Conservation (phyloP, 176 grass and related monocot species). For the Leersia perrieri region DNA sequence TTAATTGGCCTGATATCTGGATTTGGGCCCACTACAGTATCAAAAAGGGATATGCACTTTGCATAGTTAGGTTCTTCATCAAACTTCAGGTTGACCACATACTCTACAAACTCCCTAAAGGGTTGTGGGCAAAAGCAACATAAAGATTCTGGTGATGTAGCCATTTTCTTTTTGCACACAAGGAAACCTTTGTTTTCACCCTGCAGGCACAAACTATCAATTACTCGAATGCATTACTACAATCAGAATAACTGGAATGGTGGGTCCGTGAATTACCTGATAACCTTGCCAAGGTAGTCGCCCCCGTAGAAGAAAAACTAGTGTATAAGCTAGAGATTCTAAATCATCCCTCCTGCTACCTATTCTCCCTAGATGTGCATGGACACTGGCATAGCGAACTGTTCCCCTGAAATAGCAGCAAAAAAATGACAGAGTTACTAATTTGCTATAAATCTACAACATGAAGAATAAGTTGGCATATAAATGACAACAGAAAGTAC, state of each 20-base stretch:
- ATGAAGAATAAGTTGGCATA: conserved; percentile 5
- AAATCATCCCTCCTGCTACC: conserved; percentile 98
- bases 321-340: conserved; percentile 96
- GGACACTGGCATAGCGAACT: conserved; percentile 96
- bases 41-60: conserved; percentile 91
- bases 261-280: conserved; percentile 52
- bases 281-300: conserved; percentile 99
- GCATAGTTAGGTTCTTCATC: conserved; percentile 98
- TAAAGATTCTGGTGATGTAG: conserved; percentile 82
- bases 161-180: conserved; percentile 99
- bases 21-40: conserved; percentile 89
- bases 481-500: neutral
- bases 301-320: conserved; percentile 92
- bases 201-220: conserved; percentile 37
- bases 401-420: conserved; percentile 73
- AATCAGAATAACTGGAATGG: neutral
- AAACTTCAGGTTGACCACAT: conserved; percentile 99
- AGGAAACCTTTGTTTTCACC: conserved; percentile 98
- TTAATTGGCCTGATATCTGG: conserved; percentile 96
- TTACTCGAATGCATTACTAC: conserved; percentile 18
- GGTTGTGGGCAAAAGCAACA: conserved; percentile 83
- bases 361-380: conserved; percentile 95
- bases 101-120: conserved; percentile 91
- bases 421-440: neutral
- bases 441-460: neutral